Percentiles rank a stretch among this genome's conserved stretches.
Evolutionary conservation across 257 asterid genomes (phyloP).

Genomic region (Capsicum rhomboideum): DNA sequence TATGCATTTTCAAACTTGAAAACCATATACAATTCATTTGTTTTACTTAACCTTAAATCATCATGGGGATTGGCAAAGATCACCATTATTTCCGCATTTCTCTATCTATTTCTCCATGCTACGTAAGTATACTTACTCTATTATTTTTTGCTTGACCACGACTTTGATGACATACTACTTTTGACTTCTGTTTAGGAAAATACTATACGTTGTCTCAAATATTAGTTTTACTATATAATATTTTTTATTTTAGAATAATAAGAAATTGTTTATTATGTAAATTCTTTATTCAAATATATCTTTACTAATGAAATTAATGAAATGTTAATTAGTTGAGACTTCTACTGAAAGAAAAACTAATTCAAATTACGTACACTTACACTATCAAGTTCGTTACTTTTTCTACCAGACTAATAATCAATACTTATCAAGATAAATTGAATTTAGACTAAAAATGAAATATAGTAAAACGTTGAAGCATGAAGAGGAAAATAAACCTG

Average conservation of each 20-base stretch:
- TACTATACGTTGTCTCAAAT: neutral
- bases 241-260: neutral
- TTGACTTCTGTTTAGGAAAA: neutral
- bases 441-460: neutral
- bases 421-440: neutral
- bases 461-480: neutral
- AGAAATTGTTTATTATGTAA: neutral
- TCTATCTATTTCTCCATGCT: neutral
- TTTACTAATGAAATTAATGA: neutral
- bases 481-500: slow-evolving; percentile 39
- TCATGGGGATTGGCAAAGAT: slow-evolving; percentile 6
- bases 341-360: neutral
- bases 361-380: neutral
- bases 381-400: neutral
- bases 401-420: neutral
- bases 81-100: neutral
- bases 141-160: neutral
- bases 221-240: neutral
- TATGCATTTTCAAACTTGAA: neutral
- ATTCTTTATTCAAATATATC: neutral
- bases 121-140: neutral
- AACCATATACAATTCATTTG: neutral
- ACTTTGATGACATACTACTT: neutral
- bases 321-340: neutral
- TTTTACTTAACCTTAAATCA: slow-evolving; percentile 6